Evolutionary conservation across 345 rosid species (phyloP).

Genomic region (Salix suchowensis): DNA sequence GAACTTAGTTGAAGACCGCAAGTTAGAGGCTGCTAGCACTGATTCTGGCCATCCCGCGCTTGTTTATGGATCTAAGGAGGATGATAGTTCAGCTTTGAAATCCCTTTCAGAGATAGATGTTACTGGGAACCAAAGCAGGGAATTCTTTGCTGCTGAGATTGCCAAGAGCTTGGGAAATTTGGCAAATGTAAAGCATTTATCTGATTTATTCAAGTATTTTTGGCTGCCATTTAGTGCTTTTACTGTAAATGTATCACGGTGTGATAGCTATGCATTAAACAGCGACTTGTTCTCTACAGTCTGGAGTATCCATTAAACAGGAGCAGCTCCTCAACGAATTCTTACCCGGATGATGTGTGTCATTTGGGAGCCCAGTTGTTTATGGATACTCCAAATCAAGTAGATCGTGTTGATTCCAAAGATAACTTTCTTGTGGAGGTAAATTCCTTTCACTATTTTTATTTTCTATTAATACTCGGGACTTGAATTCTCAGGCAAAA

Average conservation of each 20-base stretch:
- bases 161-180: conserved; percentile 57
- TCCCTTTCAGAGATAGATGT: conserved; percentile 53
- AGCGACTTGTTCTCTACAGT: conserved; percentile 39
- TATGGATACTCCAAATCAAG: conserved; percentile 39
- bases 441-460: conserved; percentile 15
- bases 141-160: conserved; percentile 59
- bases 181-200: conserved; percentile 47
- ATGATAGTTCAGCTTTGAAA: conserved; percentile 55
- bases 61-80: conserved; percentile 67
- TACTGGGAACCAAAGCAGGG: conserved; percentile 55
- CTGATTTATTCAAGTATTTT: conserved; percentile 1
- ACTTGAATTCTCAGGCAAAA: background rate
- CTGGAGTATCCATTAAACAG: conserved; percentile 44
- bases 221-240: background rate
- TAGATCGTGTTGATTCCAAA: conserved; percentile 33
- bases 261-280: background rate
- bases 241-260: background rate
- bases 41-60: conserved; percentile 26
- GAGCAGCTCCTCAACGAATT: conserved; percentile 69
- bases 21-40: conserved; percentile 51
- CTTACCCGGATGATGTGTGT: conserved; percentile 83
- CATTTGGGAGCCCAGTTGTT: conserved; percentile 61
- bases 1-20: conserved; percentile 66
- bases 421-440: conserved; percentile 38
- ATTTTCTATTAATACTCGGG: conserved; percentile 7